A percentile compares a stretch with the other conserved stretches of the same genome.
Evolutionary conservation across 2,329 filamentous ascomycete species (phyloP).

Genomic region (Microdochium paspali): DNA sequence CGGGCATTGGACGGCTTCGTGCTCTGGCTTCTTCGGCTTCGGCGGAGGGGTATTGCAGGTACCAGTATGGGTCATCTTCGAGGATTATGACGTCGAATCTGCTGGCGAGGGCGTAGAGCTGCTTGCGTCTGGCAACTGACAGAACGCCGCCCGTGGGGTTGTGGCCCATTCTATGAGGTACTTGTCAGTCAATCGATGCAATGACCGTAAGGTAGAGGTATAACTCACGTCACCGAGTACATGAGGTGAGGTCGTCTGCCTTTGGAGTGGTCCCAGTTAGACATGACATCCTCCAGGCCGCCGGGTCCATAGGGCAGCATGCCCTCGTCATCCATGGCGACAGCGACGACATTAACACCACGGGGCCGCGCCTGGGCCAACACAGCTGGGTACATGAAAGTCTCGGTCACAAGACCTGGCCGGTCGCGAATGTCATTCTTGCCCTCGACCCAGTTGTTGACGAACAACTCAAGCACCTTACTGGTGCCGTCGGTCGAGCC

Average conservation of each 20-base stretch:
- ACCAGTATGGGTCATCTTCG: conserved; percentile 96
- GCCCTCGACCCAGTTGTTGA: conserved; percentile 63
- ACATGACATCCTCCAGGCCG: conserved; percentile 67
- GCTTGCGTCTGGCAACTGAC: conserved; percentile 61
- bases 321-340: conserved; percentile 69
- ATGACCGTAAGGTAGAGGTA: neutral
- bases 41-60: conserved; percentile 77
- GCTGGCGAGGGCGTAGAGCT: conserved; percentile 72
- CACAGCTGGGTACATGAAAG: conserved; percentile 73
- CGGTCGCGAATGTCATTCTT: conserved; percentile 57
- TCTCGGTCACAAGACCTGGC: conserved; percentile 72
- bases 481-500: conserved; percentile 79
- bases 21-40: conserved; percentile 40
- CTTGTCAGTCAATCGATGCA: neutral
- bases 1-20: conserved; percentile 23
- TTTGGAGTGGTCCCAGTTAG: conserved; percentile 68
- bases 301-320: conserved; percentile 68
- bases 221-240: conserved; percentile 78
- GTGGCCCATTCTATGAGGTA: conserved; percentile 59
- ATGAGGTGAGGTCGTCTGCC: conserved; percentile 74
- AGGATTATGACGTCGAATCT: conserved; percentile 84
- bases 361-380: conserved; percentile 57
- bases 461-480: conserved; percentile 69
- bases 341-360: conserved; percentile 63
- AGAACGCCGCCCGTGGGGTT: conserved; percentile 78